These are phyloP conservation scores for Hypoxylon sp. DNA, from an alignment of 2,329 filamentous ascomycete species.

Conservation along the genomic window DNA sequence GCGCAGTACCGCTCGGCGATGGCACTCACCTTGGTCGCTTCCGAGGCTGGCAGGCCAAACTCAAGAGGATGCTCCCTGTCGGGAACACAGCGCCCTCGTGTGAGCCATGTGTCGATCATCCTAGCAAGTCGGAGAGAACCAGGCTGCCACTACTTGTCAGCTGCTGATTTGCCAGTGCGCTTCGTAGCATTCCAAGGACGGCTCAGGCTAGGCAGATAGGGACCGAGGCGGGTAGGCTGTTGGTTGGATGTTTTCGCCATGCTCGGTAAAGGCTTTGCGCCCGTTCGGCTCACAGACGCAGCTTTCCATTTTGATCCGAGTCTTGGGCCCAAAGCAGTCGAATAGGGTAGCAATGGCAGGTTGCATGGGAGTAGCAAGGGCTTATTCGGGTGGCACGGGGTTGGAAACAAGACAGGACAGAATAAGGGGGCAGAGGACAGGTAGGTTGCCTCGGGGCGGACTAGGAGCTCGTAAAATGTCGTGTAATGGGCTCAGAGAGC, in stretches of 20 bases:
- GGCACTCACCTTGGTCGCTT: slow-evolving; percentile 13
- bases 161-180: slow-evolving; percentile 25
- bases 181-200: slow-evolving; percentile 5
- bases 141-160: slow-evolving; percentile 25
- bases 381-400: slow-evolving; percentile 21
- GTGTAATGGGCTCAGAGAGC: slow-evolving; percentile 30
- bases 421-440: slow-evolving; percentile 17
- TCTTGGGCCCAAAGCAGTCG: slow-evolving; percentile 15
- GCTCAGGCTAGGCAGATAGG: slow-evolving; percentile 9
- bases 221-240: slow-evolving; percentile 7
- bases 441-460: slow-evolving; percentile 33
- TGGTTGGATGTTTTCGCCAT: slow-evolving; percentile 21
- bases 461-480: slow-evolving; percentile 35
- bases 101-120: slow-evolving; percentile 11
- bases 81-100: slow-evolving; percentile 19
- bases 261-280: slow-evolving; percentile 28
- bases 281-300: slow-evolving; percentile 29
- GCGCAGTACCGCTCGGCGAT: neutral
- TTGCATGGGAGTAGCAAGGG: slow-evolving; percentile 19
- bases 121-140: slow-evolving; percentile 5
- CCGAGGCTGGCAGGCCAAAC: slow-evolving; percentile 8
- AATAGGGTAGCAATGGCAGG: slow-evolving; percentile 17
- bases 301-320: slow-evolving; percentile 27
- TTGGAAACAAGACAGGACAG: slow-evolving; percentile 19
- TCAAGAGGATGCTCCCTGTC: slow-evolving; percentile 7